Percentiles rank a stretch among this genome's conserved stretches.
These are phyloP conservation scores for Ceraceosorus bombacis DNA, from an alignment of 1,284 basidiomycete genomes.

Conservation along the genomic window DNA sequence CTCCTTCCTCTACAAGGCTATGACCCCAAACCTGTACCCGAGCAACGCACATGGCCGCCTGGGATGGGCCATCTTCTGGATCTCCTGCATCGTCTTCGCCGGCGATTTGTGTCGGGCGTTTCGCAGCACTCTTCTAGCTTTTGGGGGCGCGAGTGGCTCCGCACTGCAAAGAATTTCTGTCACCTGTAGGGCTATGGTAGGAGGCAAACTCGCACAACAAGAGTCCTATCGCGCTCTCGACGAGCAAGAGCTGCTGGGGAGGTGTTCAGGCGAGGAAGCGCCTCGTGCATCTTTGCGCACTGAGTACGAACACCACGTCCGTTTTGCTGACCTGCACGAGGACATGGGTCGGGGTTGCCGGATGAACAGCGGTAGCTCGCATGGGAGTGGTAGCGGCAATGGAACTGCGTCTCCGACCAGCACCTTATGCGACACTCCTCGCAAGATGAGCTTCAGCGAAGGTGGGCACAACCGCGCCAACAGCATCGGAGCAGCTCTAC, in stretches of 20 bases:
- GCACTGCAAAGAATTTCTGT: background rate
- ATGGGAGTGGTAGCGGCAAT: no score
- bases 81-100: conserved; percentile 31
- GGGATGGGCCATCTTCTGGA: conserved; percentile 28
- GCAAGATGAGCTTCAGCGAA: conserved; percentile 20
- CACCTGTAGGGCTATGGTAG: background rate
- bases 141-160: background rate
- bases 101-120: conserved; percentile 26
- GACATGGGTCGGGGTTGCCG: no score
- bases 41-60: conserved; percentile 32
- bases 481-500: no score
- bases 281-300: no score
- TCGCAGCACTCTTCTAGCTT: conserved; percentile 8
- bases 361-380: no score
- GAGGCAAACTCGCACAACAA: conserved; percentile 18
- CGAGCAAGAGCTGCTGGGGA: no score
- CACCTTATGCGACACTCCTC: conserved; percentile 26
- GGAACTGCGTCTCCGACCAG: conserved; percentile 11
- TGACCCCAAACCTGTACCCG: conserved; percentile 37
- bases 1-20: conserved; percentile 36
- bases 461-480: background rate
- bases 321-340: no score
- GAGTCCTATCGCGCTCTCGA: background rate
- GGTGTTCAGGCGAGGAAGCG: no score
- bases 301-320: no score